Conservation (phyloP, 78 protist species). For the Bigelowiella natans region DNA sequence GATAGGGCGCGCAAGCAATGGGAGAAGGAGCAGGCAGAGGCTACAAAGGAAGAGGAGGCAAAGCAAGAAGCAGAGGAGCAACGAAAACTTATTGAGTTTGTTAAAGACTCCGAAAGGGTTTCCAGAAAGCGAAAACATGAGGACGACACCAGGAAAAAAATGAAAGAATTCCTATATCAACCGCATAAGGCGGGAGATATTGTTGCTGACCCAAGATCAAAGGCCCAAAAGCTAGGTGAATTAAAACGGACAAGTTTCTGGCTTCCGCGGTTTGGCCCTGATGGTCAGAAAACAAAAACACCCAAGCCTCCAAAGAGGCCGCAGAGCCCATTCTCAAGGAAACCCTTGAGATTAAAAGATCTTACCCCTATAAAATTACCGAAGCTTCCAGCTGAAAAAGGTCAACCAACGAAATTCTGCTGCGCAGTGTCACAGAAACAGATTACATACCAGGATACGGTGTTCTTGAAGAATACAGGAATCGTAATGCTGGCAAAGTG, state of each 20-base stretch:
- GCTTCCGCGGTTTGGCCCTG: background rate
- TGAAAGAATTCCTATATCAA: background rate
- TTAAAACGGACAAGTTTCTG: background rate
- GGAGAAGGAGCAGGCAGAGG: background rate
- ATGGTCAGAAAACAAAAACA: background rate
- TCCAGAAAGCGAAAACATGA: too few relatives aligned
- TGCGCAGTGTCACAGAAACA: background rate
- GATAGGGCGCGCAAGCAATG: background rate
- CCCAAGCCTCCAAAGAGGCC: background rate
- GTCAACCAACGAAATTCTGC: background rate
- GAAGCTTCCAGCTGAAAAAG: background rate
- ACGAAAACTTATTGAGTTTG: too few relatives aligned
- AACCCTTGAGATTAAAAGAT: background rate
- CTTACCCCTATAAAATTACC: background rate
- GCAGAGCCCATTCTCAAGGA: background rate
- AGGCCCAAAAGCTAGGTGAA: background rate
- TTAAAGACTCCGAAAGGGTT: too few relatives aligned
- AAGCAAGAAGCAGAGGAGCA: background rate
- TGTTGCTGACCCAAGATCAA: background rate
- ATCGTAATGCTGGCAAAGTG: background rate
- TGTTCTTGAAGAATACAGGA: background rate
- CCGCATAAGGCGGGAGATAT: background rate
- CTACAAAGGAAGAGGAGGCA: background rate
- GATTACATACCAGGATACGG: background rate
- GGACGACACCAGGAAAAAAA: too few relatives aligned